A percentile compares a stretch with the other conserved stretches of the same genome.
Conservation (phyloP, 2,329 filamentous ascomycete species). For the Arachnomyces sp. region DNA sequence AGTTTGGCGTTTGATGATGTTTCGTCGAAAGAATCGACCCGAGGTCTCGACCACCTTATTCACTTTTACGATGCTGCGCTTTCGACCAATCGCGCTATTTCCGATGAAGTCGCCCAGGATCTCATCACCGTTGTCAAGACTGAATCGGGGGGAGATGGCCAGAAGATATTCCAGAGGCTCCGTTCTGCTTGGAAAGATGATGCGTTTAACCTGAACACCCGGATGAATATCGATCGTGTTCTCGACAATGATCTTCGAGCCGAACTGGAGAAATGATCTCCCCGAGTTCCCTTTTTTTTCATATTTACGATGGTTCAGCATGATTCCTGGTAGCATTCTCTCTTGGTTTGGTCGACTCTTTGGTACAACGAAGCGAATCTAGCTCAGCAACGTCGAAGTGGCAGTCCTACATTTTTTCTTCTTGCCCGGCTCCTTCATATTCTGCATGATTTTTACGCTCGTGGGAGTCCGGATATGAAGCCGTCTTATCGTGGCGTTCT, state of each 20-base stretch:
- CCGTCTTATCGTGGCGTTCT: too few relatives aligned
- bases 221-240: constrained; percentile 48
- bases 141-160: constrained; percentile 35
- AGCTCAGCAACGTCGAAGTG: too few relatives aligned
- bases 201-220: constrained; percentile 48
- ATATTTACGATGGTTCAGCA: constrained; percentile 8
- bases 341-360: constrained; percentile 15
- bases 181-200: constrained; percentile 48
- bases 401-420: too few relatives aligned
- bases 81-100: constrained; percentile 43
- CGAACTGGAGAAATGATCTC: constrained; percentile 41
- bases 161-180: constrained; percentile 45
- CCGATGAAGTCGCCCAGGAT: constrained; percentile 46
- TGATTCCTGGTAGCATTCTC: constrained; percentile 19
- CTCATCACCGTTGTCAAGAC: constrained; percentile 48
- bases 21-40: constrained; percentile 41
- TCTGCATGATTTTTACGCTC: too few relatives aligned
- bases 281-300: constrained; percentile 9
- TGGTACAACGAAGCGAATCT: too few relatives aligned
- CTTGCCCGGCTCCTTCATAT: too few relatives aligned
- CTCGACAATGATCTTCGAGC: constrained; percentile 45
- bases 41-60: constrained; percentile 56
- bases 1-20: constrained; percentile 59
- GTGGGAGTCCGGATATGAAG: too few relatives aligned
- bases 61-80: constrained; percentile 58